These are phyloP conservation scores for Plasmodium billcollinsi DNA, from an alignment of 169 alveolate genomes.

Conservation along the genomic window DNA sequence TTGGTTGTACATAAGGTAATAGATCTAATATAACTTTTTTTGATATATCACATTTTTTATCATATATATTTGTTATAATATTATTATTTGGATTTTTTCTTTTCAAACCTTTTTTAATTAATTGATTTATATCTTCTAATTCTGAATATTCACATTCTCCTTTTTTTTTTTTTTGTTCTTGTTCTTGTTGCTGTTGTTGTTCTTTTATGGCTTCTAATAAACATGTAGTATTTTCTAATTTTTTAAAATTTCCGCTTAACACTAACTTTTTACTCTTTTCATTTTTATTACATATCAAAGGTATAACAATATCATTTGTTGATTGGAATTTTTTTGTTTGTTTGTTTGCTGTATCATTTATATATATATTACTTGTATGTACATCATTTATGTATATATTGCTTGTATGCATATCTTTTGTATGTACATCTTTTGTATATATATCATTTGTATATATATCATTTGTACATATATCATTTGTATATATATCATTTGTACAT, in stretches of 20 bases:
- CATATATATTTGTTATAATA: constrained; percentile 63
- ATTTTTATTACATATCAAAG: not conserved
- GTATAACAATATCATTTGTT: constrained; percentile 14
- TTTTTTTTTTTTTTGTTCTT: no score
- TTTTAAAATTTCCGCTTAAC: no score
- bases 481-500: not conserved
- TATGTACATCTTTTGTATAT: not conserved
- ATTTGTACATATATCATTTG: not conserved
- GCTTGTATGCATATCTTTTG: not conserved
- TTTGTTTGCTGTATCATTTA: not conserved
- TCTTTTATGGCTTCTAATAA: constrained; percentile 34
- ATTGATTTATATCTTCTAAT: constrained; percentile 39
- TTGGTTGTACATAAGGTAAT: constrained; percentile 58
- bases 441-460: not conserved
- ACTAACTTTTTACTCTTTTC: not conserved
- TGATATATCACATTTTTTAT: constrained; percentile 59
- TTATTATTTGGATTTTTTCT: constrained; percentile 36
- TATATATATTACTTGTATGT: not conserved
- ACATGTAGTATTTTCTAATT: not conserved
- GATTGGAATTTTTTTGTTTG: not conserved
- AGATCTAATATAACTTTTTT: constrained; percentile 66
- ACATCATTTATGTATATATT: no score
- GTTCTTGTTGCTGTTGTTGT: constrained; percentile 19
- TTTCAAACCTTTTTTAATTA: constrained; percentile 43
- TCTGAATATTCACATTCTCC: constrained; percentile 2